Base-by-base conservation (phyloP, 345 rosid genomes). In the Pistacia vera region DNA sequence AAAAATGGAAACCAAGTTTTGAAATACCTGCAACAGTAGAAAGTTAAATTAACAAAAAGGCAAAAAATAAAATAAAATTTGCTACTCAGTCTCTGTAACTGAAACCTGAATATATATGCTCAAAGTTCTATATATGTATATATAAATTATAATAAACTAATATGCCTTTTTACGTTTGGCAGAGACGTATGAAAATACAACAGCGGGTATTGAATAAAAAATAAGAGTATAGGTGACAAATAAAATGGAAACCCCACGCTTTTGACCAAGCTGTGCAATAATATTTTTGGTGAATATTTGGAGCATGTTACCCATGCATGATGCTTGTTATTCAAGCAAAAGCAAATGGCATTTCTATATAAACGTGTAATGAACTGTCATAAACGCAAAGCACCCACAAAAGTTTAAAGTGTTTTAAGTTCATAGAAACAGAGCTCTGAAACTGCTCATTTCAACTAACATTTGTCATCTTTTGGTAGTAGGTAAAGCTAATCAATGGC, bases 401-500 rank as follows among this genome's bases (percentile, higher is more conserved):
- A 7, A 56, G 52, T 38, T 22, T 22, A 0, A 11, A 17, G 44
- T 16, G 8, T 33, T 25, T n/a, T 60, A 48, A 58, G 55, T 44
- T 18, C n/a, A 49, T n/a, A 5, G 51, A 11, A 46, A 16, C 41
- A 44, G 20, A 70, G 65, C 38, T 4, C 59, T 36, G 17, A 51
- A 54, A 18, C 20, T 55, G 58, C 51, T 66, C 66, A 70, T 38
- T 73, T 46, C 72, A 73, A 36, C 73, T 3, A 38, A 38, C 46
- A 11, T 48, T 67, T n/a, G 56, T 16, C 25, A 8, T n/a, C 41
- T 76, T 60, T 79, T 44, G 25, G 25, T 25, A 60, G 58, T 44
- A 62, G 64, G 82, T 70, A 64, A 48, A n/a, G 58, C 67, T 51
- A 68, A 72, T 51, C 44, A 9, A 9, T 68, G 6, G 38, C 51